Conservation (phyloP, 176 grass and related monocot species). For the Oryza officinalis region DNA sequence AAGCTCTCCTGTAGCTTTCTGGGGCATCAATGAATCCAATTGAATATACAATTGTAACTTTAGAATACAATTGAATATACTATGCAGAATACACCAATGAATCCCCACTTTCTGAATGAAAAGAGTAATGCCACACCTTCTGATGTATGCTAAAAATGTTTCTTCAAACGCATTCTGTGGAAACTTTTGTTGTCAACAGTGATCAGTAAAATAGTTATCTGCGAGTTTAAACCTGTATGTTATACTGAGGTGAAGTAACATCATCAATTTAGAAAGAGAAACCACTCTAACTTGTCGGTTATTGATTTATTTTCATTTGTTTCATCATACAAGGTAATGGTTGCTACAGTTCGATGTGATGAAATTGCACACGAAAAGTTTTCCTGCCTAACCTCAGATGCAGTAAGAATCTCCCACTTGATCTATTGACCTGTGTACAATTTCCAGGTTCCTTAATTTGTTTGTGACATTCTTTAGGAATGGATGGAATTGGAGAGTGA, state of each 20-base stretch:
- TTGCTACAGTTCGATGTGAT: conserved; percentile 98
- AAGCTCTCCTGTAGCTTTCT: too few species aligned
- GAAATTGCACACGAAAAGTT: conserved; percentile 97
- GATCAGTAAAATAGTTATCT: conserved; percentile 19
- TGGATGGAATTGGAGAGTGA: conserved; percentile 78
- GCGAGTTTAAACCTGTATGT: background rate
- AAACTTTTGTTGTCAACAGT: background rate
- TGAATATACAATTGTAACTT: too few species aligned
- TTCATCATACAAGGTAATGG: conserved; percentile 81
- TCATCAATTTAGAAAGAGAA: conserved; percentile 17
- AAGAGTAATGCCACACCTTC: background rate
- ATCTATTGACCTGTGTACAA: conserved; percentile 9
- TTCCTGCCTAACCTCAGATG: conserved; percentile 63
- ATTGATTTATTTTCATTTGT: conserved; percentile 31
- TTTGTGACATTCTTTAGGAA: conserved; percentile 45
- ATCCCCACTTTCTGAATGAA: background rate
- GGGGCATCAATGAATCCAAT: too few species aligned
- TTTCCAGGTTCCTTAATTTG: conserved; percentile 25
- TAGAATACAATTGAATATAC: background rate
- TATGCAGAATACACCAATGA: background rate
- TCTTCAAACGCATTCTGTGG: background rate
- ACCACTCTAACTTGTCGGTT: background rate
- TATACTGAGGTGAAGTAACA: conserved; percentile 10
- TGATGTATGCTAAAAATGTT: background rate
- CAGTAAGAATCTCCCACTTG: conserved; percentile 53